Base-by-base conservation (phyloP, 225 moss, liverwort and hornwort species). In the Takakia lepidozioides region DNA sequence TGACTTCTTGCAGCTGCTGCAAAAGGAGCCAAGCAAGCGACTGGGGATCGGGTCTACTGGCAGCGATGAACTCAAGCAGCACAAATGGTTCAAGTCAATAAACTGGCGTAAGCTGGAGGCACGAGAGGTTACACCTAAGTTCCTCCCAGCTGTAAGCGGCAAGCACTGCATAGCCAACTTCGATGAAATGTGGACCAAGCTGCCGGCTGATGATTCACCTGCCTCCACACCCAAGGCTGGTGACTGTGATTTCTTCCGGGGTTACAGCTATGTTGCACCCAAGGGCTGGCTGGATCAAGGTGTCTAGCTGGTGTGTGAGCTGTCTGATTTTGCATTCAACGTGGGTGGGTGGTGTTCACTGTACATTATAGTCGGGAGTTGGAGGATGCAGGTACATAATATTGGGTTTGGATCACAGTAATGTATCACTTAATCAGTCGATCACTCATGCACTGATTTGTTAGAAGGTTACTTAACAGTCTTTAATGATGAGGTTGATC, bases 131-230 rank as follows among this genome's bases (percentile, higher is more conserved):
- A 82, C 87, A 61, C 98, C 98, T 2, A 87, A 88, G 55, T 98
- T 98, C 54, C 75, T 78, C 37, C 98, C 98, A 4, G 70, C 69
- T 39, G 98, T 98, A 3, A 81, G 81, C 38, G 98, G 98, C 67
- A 85, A 80, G 51, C 66, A 74, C 13, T 98, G 98, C 46, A 98
- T 82, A 21, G 98, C 98, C 1, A 98, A 98, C 54, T 98, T 98
- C 42, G 98, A 98, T 56, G 95, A 98, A 46, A 90, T 90, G 69
- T 98, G 90, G 91, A 98, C 98, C 44, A 91, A 69, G 25, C 38
- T 91, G 63, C 91, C 98, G 8, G 69, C 66, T 3, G 66, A 83
- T 28, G 91, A 98, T 61, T 98, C 98, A 44, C 91, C 98, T 37
- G 91, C 91, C 21, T 82, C 83, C 2, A 98, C 98, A 45, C 98